Percentiles rank a stretch among this genome's conserved stretches.
Conservation (phyloP, 495 filamentous ascomycete genomes). For the Cercophora sp. region DNA sequence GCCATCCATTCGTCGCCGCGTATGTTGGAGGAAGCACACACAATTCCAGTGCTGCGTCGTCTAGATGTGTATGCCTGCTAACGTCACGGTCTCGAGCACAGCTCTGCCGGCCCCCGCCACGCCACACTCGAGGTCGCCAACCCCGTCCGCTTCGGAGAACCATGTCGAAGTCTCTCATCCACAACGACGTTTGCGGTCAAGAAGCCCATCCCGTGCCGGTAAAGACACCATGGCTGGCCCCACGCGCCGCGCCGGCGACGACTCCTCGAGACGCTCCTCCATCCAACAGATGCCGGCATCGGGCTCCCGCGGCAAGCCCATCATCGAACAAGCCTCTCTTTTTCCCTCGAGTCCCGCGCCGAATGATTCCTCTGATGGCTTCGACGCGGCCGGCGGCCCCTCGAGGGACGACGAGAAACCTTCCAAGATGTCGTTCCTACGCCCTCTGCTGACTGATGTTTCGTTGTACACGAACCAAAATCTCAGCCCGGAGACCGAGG, state of each 20-base stretch:
- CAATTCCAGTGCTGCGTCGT: not conserved
- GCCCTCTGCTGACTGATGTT: conserved; percentile 44
- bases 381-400: conserved; percentile 16
- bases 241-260: conserved; percentile 34
- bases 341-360: conserved; percentile 24
- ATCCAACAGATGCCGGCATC: conserved; percentile 35
- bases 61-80: conserved; percentile 28
- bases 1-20: conserved; percentile 47
- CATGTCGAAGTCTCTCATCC: conserved; percentile 41
- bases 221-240: conserved; percentile 32
- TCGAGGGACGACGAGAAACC: conserved; percentile 24
- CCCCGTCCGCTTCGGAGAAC: conserved; percentile 40
- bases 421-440: conserved; percentile 31
- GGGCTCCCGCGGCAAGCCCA: conserved; percentile 36
- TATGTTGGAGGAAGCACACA: conserved; percentile 35
- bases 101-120: conserved; percentile 30
- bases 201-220: conserved; percentile 36
- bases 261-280: conserved; percentile 32
- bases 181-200: conserved; percentile 38
- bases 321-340: conserved; percentile 39
- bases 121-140: conserved; percentile 38
- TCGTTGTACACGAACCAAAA: conserved; percentile 50
- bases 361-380: conserved; percentile 23
- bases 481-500: conserved; percentile 42
- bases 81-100: conserved; percentile 22